Conservation (phyloP, 75 land plant species). For the Picea glauca region DNA sequence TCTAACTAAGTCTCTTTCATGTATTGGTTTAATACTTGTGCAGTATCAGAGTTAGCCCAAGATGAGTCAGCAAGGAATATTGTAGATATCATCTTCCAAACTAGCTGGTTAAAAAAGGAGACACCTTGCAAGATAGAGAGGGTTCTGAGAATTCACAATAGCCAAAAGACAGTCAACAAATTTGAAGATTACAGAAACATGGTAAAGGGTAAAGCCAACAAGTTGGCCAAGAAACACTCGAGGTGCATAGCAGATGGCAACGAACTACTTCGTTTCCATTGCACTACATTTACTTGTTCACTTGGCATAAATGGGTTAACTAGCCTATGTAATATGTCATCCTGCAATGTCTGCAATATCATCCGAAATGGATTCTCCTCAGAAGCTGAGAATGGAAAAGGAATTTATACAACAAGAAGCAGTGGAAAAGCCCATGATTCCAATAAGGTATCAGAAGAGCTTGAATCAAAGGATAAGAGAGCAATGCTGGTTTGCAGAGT, state of each 20-base stretch:
- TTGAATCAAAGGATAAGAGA: constrained; percentile 23
- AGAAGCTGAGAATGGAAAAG: constrained; percentile 20
- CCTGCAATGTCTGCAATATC: constrained; percentile 63
- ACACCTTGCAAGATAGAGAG: constrained; percentile 69
- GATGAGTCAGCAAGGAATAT: constrained; percentile 83
- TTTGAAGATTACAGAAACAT: constrained; percentile 79
- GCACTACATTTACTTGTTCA: constrained; percentile 59
- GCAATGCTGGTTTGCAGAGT: constrained; percentile 96
- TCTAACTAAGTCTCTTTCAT: neutral
- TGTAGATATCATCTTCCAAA: constrained; percentile 88
- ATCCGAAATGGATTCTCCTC: constrained; percentile 62
- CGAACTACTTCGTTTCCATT: constrained; percentile 83
- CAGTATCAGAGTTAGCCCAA: constrained; percentile 66
- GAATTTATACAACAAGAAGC: constrained; percentile 65
- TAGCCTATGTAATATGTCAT: constrained; percentile 41
- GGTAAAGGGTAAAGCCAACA: constrained; percentile 65
- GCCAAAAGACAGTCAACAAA: constrained; percentile 45
- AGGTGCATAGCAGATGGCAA: constrained; percentile 93
- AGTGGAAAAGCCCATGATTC: constrained; percentile 80
- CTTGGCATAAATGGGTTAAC: constrained; percentile 61
- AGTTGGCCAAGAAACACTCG: constrained; percentile 55
- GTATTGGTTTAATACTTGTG: neutral
- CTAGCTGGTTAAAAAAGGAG: constrained; percentile 75
- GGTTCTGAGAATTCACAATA: constrained; percentile 83
- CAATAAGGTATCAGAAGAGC: constrained; percentile 7